Evolutionary conservation across 257 asterid genomes (phyloP).

Genomic region (Linderniella brevidens): DNA sequence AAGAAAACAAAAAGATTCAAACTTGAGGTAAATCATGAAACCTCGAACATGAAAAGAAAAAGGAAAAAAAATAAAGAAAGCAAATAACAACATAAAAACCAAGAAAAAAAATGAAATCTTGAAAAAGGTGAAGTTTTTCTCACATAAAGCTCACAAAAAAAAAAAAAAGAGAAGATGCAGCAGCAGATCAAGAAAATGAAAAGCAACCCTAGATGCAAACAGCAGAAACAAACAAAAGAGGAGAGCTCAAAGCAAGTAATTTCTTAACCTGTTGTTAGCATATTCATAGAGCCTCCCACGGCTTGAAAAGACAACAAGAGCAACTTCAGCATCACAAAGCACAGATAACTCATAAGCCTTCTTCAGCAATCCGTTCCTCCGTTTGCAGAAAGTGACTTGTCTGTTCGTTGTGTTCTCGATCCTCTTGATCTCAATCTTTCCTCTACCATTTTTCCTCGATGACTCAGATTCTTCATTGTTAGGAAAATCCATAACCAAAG

Average conservation of each 20-base stretch:
- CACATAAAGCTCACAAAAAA: too few species aligned
- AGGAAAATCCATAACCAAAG: constrained; percentile 41
- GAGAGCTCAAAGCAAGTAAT: not conserved
- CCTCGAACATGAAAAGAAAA: too few species aligned
- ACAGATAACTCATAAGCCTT: constrained; percentile 86
- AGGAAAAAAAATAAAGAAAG: too few species aligned
- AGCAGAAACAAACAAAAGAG: not conserved
- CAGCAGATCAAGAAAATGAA: not conserved
- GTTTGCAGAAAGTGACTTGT: constrained; percentile 82
- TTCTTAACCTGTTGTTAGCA: constrained; percentile 74
- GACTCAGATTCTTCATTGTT: constrained; percentile 36
- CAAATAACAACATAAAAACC: too few species aligned
- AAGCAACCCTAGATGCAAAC: not conserved
- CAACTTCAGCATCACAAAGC: constrained; percentile 82
- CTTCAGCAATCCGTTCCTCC: constrained; percentile 71
- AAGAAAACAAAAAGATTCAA: too few species aligned
- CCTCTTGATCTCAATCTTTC: constrained; percentile 79
- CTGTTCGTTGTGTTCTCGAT: constrained; percentile 79
- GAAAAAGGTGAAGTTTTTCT: too few species aligned
- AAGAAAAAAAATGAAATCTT: too few species aligned
- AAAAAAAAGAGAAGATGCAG: too few species aligned
- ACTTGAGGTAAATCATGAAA: too few species aligned
- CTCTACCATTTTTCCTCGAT: constrained; percentile 55
- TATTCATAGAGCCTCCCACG: constrained; percentile 82
- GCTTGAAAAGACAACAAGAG: constrained; percentile 74